Conservation (phyloP, 2,329 filamentous ascomycete genomes). For the Annulohypoxylon truncatum region DNA sequence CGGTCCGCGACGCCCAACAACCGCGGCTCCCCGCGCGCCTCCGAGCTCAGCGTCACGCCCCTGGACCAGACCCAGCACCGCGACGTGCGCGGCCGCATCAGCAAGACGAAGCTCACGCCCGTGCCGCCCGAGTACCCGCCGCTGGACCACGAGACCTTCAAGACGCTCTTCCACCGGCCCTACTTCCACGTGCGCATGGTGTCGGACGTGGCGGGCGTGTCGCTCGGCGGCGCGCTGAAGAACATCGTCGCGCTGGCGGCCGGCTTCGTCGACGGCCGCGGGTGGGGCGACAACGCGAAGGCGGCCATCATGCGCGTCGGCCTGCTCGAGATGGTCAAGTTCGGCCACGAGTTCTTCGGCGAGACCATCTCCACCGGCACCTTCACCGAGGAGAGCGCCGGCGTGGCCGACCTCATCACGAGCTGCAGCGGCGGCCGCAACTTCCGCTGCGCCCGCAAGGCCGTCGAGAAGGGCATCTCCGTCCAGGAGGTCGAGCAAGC, state of each 20-base stretch:
- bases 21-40: constrained; percentile 60
- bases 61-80: constrained; percentile 71
- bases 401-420: constrained; percentile 95
- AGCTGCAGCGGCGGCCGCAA: constrained; percentile 93
- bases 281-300: constrained; percentile 99
- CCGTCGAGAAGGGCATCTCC: constrained; percentile 79
- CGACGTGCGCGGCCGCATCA: constrained; percentile 74
- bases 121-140: constrained; percentile 86
- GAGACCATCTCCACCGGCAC: constrained; percentile 83
- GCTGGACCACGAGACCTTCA: constrained; percentile 85
- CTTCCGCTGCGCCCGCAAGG: constrained; percentile 91
- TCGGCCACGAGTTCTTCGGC: constrained; percentile 92
- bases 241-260: constrained; percentile 96
- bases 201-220: constrained; percentile 95
- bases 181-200: constrained; percentile 98
- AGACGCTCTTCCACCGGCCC: constrained; percentile 89
- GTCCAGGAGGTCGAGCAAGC: constrained; percentile 89
- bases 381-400: constrained; percentile 96
- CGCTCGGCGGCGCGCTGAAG: constrained; percentile 92
- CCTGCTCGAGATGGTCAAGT: constrained; percentile 95
- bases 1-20: constrained; percentile 60
- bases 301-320: constrained; percentile 98
- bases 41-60: constrained; percentile 64
- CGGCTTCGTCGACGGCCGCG: constrained; percentile 93
- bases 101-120: constrained; percentile 77